Evolutionary conservation across 2,329 filamentous ascomycete species (phyloP), one percentile per base, ranked within the genome.

Genomic region (Fusarium euwallaceae): DNA sequence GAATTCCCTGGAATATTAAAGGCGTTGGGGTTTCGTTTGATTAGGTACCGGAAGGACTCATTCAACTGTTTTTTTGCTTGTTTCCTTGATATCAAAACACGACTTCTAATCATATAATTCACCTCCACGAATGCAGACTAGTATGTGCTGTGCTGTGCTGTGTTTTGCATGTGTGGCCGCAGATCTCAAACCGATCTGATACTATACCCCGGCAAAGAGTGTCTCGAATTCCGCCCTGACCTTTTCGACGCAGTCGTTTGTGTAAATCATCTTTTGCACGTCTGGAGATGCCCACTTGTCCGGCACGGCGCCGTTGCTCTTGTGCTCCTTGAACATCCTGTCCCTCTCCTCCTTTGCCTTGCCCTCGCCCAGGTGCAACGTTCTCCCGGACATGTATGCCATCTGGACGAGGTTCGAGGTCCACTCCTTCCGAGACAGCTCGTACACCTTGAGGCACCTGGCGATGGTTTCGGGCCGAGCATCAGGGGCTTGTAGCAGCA

Each of bases 241-340:
- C 58, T 90, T 87, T 76, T 85, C 82, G 60, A 89, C 85, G 78
- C 90, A 91, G 81, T 93, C 91, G 77, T 91, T 86, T 12, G 88
- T 87, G 81, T 93, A 93, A 70, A 93, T 89, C 86, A 89, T 88
- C 81, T 88, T 87, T 82, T 93, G 91, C 48, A 93, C 90, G 77
- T 93, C 91, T 11, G 91, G 90, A 80, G 92, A 92, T 4, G 90
- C 90, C 92, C 92, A 93, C 83, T 92, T 93, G 82, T 93, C 91
- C 3, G 90, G 90, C 69, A 88, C 88, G 66, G 83, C 86, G 71
- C 82, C 86, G 78, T 86, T 87, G 80, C 77, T 84, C 75, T 84
- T 86, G 70, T 88, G 84, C 63, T 87, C 84, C 48, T 86, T 87
- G 79, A 91, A 90, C 82, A 86, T 84, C 65, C 83, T 85, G 76